These are phyloP conservation scores for Phytopythium mirpurense DNA, from an alignment of 352 stramenopile species.

Conservation along the genomic window DNA sequence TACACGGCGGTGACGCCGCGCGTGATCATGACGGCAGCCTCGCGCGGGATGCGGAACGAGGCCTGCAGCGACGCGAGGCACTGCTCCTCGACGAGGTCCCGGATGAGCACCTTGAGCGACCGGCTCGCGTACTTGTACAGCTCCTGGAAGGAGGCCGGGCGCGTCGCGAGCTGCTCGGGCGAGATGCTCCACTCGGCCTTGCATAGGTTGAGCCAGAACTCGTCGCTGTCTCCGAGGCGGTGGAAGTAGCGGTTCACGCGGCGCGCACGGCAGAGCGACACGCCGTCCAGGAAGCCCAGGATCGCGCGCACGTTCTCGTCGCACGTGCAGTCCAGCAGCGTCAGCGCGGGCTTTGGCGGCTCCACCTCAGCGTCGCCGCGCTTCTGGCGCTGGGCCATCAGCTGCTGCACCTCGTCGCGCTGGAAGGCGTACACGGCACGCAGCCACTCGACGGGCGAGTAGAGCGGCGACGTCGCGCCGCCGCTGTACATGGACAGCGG, in stretches of 20 bases:
- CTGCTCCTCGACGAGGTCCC: slow-evolving; percentile 77
- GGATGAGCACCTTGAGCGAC: slow-evolving; percentile 69
- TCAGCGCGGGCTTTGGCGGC: slow-evolving; percentile 9
- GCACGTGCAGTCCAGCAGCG: slow-evolving; percentile 66
- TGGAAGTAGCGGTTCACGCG: slow-evolving; percentile 56
- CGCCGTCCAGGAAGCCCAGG: slow-evolving; percentile 63
- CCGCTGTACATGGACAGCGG: slow-evolving; percentile 42
- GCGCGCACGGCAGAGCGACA: slow-evolving; percentile 50
- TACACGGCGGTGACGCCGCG: slow-evolving; percentile 2
- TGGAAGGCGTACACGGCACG: slow-evolving; percentile 25
- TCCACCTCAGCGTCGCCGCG: neutral
- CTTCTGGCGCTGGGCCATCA: slow-evolving; percentile 17
- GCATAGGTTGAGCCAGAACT: slow-evolving; percentile 65
- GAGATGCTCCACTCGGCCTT: slow-evolving; percentile 69
- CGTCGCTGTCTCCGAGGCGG: slow-evolving; percentile 45
- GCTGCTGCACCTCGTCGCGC: slow-evolving; percentile 25
- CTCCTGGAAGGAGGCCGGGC: slow-evolving; percentile 57
- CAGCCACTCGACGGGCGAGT: slow-evolving; percentile 30
- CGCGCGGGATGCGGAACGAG: slow-evolving; percentile 61
- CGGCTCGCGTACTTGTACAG: slow-evolving; percentile 74
- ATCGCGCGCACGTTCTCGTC: slow-evolving; percentile 66
- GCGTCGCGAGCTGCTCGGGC: slow-evolving; percentile 52
- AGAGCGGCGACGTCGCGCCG: slow-evolving; percentile 21
- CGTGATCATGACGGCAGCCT: slow-evolving; percentile 51
- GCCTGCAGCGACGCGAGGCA: slow-evolving; percentile 65